Evolutionary conservation across 1,284 basidiomycete genomes (phyloP), one percentile per base, ranked within the genome.

Genomic region (Farysia itapuensis): DNA sequence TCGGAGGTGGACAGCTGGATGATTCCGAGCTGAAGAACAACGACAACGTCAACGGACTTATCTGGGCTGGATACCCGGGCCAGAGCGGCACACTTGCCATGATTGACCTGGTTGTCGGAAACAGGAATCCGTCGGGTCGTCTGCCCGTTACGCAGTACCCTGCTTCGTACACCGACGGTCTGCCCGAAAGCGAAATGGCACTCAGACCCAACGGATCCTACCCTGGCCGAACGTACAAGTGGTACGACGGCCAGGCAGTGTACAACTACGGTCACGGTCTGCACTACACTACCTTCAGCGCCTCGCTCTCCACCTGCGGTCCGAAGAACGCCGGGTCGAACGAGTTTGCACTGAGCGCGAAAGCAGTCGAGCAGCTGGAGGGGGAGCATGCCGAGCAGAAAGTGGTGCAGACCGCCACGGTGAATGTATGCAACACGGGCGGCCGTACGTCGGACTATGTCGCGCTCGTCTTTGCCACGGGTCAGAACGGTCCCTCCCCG

Each of bases 111-210:
- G 6, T 52, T 0, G 35, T 34, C 1, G 50, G 50, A 0, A 42
- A 35, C 12, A 16, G 4, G 5, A n/a, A 18, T 6, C 43, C 50
- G 1, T 28, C 50, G 5, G 50, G 50, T 0, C 2, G 50, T 13
- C 26, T 52, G 31, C 50, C 50, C 16, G 28, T 52, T 12, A 52
- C 50, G 14, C 50, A 52, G 33, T 52, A 52, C n/a, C 50, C 50
- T 0, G 38, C 35, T 1, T 12, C 20, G 8, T 52, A 52, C 21
- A 35, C 35, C 7, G 39, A 46, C 16, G 40, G 26, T 3, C 19
- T 43, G 21, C 11, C 30, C 1, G 43, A 45, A n/a, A 26, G n/a
- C 7, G 16, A 12, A 9, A 52, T 52, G 50, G 25, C 39, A 1
- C 26, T 52, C 1, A 23, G 43, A 4, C 35, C 50, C 6, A 28